phyloP scores from a whole-genome alignment of 371 early-diverging fungal genomes.

The Circinella umbellata region DNA sequence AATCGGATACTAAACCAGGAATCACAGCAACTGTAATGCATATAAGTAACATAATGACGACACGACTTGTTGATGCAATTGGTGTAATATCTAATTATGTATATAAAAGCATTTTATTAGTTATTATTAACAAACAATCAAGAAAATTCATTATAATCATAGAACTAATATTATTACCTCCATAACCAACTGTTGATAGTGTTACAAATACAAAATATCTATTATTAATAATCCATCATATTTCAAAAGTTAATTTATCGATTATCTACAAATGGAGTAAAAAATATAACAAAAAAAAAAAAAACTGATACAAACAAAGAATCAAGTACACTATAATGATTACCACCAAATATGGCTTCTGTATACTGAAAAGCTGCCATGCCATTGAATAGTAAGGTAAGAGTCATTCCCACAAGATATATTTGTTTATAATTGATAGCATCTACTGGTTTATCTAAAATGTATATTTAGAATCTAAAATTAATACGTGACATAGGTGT shows the following conservation, averaged over 20 bases:
- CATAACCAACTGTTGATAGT: constrained; percentile 82
- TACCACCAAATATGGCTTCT: constrained; percentile 64
- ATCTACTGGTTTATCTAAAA: constrained; percentile 47
- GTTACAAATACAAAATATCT: constrained; percentile 70
- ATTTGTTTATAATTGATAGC: constrained; percentile 66
- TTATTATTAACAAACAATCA: not conserved
- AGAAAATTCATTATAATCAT: no score
- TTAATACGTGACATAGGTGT: no score
- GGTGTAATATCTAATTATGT: constrained; percentile 67
- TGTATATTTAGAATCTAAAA: not conserved
- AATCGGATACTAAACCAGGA: constrained; percentile 62
- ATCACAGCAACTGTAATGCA: constrained; percentile 67
- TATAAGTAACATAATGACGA: constrained; percentile 73
- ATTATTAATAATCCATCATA: not conserved
- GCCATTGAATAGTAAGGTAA: constrained; percentile 71
- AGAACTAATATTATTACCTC: constrained; percentile 33
- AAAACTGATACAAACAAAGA: constrained; percentile 32
- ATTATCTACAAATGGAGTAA: not conserved
- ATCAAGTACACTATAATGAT: constrained; percentile 52
- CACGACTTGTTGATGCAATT: constrained; percentile 56
- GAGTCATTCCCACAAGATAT: constrained; percentile 60
- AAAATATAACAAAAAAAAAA: not conserved
- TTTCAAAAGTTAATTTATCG: not conserved
- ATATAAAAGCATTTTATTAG: not conserved
- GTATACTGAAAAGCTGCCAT: constrained; percentile 75